These are phyloP conservation scores for Dalbergia oliveri DNA, from an alignment of 306 rosid species.

Conservation along the genomic window DNA sequence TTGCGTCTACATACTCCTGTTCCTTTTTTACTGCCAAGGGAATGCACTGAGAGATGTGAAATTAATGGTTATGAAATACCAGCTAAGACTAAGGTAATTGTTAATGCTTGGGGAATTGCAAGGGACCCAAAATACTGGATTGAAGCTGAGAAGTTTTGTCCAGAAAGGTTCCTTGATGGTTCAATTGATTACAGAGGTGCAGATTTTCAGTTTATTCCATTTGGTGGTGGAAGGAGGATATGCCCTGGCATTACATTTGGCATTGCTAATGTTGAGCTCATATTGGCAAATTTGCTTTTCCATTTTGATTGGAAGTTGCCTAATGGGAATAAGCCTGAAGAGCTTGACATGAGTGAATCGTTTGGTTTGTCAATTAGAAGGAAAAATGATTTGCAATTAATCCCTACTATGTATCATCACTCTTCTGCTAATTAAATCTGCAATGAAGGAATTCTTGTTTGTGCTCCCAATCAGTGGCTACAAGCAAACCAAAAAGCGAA, in stretches of 20 bases:
- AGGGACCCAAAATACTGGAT: conserved; percentile 45
- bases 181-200: conserved; percentile 39
- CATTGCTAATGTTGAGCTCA: conserved; percentile 37
- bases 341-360: conserved; percentile 47
- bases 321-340: conserved; percentile 34
- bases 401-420: conserved; percentile 30
- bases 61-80: conserved; percentile 44
- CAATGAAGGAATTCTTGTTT: neutral
- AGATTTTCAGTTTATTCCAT: conserved; percentile 49
- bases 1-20: conserved; percentile 46
- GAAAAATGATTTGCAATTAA: conserved; percentile 36
- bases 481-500: too few species aligned
- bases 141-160: conserved; percentile 43
- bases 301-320: conserved; percentile 56
- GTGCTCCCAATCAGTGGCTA: too few species aligned
- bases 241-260: conserved; percentile 38
- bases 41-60: conserved; percentile 47
- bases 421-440: neutral
- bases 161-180: conserved; percentile 47
- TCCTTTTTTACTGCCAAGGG: conserved; percentile 55
- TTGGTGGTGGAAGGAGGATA: conserved; percentile 49
- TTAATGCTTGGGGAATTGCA: conserved; percentile 44
- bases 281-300: conserved; percentile 43
- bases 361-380: conserved; percentile 31
- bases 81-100: conserved; percentile 24